Evolutionary conservation across 768 basidiomycete genomes (phyloP).

Genomic region (Kwoniella heveanensis): DNA sequence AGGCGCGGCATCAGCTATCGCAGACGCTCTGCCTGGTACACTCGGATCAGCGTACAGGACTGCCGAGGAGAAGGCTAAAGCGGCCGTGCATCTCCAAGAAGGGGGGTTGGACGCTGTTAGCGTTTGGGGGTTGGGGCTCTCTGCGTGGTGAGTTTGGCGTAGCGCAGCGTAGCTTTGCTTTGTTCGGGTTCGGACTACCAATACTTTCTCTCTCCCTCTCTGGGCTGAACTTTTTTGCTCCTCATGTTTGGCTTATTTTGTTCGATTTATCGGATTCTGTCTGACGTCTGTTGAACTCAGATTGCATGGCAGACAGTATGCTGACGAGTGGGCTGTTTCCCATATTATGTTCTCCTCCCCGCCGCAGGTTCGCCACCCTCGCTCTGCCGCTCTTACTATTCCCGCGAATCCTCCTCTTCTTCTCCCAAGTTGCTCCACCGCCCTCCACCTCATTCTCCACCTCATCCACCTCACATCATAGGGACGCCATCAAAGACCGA

Average conservation of each 20-base stretch:
- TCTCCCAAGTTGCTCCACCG: constrained; percentile 46
- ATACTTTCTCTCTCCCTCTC: too few species aligned
- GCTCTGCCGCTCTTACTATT: constrained; percentile 52
- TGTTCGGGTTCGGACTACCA: too few species aligned
- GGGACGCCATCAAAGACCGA: constrained; percentile 5
- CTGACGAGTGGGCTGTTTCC: too few species aligned
- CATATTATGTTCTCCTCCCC: too few species aligned
- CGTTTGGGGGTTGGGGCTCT: constrained; percentile 45
- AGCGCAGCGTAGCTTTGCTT: too few species aligned
- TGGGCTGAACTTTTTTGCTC: too few species aligned
- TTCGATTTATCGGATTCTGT: too few species aligned
- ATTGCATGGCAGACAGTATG: too few species aligned
- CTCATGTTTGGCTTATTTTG: too few species aligned
- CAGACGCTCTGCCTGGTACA: constrained; percentile 19
- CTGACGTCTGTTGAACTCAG: too few species aligned
- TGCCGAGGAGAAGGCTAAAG: constrained; percentile 49
- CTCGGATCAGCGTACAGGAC: constrained; percentile 36
- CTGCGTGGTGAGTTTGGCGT: constrained; percentile 50
- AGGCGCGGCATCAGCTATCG: constrained; percentile 1
- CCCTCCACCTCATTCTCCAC: constrained; percentile 15
- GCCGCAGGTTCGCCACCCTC: constrained; percentile 51
- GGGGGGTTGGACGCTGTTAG: constrained; percentile 50
- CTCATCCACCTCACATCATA: background rate
- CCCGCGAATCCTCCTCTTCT: constrained; percentile 54
- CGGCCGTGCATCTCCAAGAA: constrained; percentile 49